Evolutionary conservation across 192 early-diverging fungal species (phyloP).

Genomic region (Coemansia sp.): DNA sequence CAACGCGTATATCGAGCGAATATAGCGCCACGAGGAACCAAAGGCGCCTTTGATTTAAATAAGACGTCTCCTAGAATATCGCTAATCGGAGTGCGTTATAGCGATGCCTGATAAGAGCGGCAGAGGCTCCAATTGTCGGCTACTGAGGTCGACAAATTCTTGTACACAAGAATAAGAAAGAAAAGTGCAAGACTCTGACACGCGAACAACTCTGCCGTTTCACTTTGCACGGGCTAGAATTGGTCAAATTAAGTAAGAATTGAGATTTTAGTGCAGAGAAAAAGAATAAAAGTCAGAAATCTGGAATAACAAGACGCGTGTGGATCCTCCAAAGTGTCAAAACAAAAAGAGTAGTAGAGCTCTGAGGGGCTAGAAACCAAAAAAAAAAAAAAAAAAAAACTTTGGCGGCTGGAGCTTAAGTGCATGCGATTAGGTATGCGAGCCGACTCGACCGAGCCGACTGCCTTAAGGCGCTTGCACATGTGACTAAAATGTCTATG

Average conservation of each 20-base stretch:
- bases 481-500: not conserved
- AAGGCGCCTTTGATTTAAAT: not conserved
- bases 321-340: not conserved
- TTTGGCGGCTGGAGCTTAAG: not conserved
- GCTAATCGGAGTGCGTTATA: not conserved
- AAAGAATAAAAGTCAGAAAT: not conserved
- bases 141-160: not conserved
- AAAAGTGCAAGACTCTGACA: not conserved
- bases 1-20: not conserved
- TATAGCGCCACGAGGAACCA: not conserved
- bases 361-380: not conserved
- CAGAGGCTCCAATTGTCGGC: not conserved
- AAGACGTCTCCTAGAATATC: not conserved
- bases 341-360: not conserved
- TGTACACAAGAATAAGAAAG: not conserved
- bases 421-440: not conserved
- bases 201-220: not conserved
- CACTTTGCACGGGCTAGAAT: not conserved
- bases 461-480: not conserved
- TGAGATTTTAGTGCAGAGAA: not conserved
- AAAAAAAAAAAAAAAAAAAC: not conserved
- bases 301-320: not conserved
- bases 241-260: not conserved
- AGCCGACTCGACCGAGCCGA: conserved; percentile 4
- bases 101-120: not conserved